phyloP scores from a whole-genome alignment of 805 yeast genomes.

The Kregervanrija fluxuum region DNA sequence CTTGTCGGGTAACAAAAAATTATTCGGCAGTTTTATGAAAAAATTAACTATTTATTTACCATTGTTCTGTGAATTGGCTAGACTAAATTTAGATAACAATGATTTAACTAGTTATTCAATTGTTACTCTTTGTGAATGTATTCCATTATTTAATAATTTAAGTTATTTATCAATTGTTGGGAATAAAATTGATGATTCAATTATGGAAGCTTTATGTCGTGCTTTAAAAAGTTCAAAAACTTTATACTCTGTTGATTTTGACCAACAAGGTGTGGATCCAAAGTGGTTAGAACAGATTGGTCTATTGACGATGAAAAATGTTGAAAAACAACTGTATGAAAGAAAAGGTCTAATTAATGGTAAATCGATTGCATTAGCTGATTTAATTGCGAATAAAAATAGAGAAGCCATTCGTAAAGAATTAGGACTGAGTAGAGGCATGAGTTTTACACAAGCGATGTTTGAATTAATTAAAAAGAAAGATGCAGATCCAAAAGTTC shows the following conservation, averaged over 20 bases:
- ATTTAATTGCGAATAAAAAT: slow-evolving; percentile 11
- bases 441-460: slow-evolving; percentile 18
- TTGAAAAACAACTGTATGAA: slow-evolving; percentile 45
- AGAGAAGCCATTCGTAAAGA: slow-evolving; percentile 3
- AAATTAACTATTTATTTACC: slow-evolving; percentile 62
- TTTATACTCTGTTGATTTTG: slow-evolving; percentile 64
- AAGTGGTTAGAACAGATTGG: slow-evolving; percentile 66
- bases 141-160: slow-evolving; percentile 61
- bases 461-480: slow-evolving; percentile 14
- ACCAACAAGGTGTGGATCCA: slow-evolving; percentile 52
- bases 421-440: slow-evolving; percentile 6
- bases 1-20: slow-evolving; percentile 56
- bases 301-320: slow-evolving; percentile 72
- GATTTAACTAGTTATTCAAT: slow-evolving; percentile 49
- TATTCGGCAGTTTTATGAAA: slow-evolving; percentile 58
- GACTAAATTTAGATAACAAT: slow-evolving; percentile 70
- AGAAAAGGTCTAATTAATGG: slow-evolving; percentile 3
- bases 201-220: slow-evolving; percentile 59
- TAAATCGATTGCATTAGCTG: slow-evolving; percentile 5
- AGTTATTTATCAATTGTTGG: slow-evolving; percentile 66
- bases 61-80: slow-evolving; percentile 49
- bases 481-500: slow-evolving; percentile 11
- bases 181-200: slow-evolving; percentile 50
- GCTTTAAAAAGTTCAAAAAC: slow-evolving; percentile 61
- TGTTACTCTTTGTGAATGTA: slow-evolving; percentile 53